Base-by-base conservation (phyloP, 169 alveolate genomes). In the Pseudocohnilembus persalinus region DNA sequence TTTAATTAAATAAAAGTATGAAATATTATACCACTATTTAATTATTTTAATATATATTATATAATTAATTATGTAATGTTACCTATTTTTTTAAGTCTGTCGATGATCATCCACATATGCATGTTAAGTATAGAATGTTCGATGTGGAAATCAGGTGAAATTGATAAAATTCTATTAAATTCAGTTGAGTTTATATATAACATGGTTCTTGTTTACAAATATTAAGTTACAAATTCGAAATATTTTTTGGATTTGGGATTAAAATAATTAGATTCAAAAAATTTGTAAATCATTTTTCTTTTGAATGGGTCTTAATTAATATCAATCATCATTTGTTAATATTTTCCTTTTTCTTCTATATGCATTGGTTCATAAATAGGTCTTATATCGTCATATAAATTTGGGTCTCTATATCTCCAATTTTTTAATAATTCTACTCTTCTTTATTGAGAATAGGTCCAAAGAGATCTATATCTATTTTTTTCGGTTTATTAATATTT, bases 101-200 rank as follows among this genome's bases (percentile, higher is more conserved):
- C 76, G 32, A 35, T 63, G 26, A 92, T 29, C 30, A 92, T 49
- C 92, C 93, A 92, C 0, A 92, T 74, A 82, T 92, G 96, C 92
- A 92, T 84, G 74, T 92, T 92, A 28, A 88, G 79, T 29, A 92
- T 89, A n/a, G 93, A 86, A 77, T 90, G 93, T 33, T 92, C 92
- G 64, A 92, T 92, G 75, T 92, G 96, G 78, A 92, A 92, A 82
- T 92, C 96, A 79, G 92, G 89, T 30, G 92, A 93, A 31, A 90
- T 88, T 35, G 89, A 91, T 77, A 92, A 80, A 0, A 83, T 82
- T 31, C 76, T 88, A 31, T 87, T 89, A 83, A 92, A 92, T 76
- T 92, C 96, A 83, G 90, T 78, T 25, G 89, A 83, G 72, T 90
- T 93, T n/a, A 88, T 84, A 75, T 90, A 92, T 25, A 88, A 35